A percentile compares a stretch with the other conserved stretches of the same genome.
Evolutionary conservation across 1,284 basidiomycete species (phyloP).

Genomic region (Sanghuangporus baumii): DNA sequence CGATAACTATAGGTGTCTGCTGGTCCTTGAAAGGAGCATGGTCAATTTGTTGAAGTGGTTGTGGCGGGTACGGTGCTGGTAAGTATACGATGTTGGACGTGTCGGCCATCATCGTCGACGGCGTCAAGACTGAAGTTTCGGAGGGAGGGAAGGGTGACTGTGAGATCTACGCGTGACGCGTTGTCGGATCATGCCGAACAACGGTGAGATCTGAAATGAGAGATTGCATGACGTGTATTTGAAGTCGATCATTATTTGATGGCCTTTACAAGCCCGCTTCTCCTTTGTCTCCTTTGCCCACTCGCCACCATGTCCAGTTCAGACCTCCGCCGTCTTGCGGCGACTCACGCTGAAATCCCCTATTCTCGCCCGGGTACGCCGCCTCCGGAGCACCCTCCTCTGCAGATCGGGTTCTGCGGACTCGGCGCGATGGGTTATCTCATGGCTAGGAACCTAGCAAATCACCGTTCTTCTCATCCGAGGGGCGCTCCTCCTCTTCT

Average conservation of each 20-base stretch:
- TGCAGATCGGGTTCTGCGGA: slow-evolving; percentile 58
- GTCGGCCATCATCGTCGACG: not conserved
- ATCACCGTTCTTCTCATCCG: slow-evolving; percentile 34
- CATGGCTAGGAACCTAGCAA: slow-evolving; percentile 76
- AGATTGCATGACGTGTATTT: no score
- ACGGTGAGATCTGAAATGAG: not conserved
- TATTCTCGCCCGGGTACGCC: slow-evolving; percentile 58
- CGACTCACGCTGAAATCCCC: slow-evolving; percentile 32
- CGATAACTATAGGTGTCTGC: slow-evolving; percentile 65
- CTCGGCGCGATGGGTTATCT: slow-evolving; percentile 65
- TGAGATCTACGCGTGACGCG: not conserved
- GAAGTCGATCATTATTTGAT: not conserved
- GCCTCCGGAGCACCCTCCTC: slow-evolving; percentile 24
- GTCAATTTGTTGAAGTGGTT: slow-evolving; percentile 3
- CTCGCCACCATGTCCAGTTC: slow-evolving; percentile 1
- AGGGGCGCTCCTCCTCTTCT: slow-evolving; percentile 40
- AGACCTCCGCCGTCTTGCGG: slow-evolving; percentile 11
- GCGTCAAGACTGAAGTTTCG: not conserved
- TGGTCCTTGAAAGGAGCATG: slow-evolving; percentile 13
- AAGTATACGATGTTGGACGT: slow-evolving; percentile 25
- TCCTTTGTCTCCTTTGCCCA: no score
- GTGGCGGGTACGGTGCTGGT: slow-evolving; percentile 24
- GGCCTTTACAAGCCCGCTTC: not conserved
- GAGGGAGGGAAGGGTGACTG: not conserved
- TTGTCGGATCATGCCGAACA: not conserved